Percentiles rank a stretch among this genome's conserved stretches.
Conservation (phyloP, 805 yeast species). For the Candida dendrica region DNA sequence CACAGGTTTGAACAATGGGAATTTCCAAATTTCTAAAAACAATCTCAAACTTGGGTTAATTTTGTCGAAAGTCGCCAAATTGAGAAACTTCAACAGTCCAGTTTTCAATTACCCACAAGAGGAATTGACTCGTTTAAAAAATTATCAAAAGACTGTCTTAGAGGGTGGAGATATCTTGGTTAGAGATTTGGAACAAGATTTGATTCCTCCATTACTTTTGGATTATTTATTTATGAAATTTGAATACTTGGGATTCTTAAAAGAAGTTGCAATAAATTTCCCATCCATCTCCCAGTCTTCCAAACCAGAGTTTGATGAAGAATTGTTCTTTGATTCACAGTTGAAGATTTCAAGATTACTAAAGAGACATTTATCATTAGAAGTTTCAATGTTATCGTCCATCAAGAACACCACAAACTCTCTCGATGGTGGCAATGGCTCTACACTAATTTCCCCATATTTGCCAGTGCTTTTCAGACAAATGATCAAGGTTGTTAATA, state of each 20-base stretch:
- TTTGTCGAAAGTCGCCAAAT: conserved; percentile 12
- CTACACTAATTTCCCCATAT: conserved; percentile 16
- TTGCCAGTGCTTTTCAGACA: conserved; percentile 23
- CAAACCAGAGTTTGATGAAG: conserved; percentile 19
- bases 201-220: conserved; percentile 17
- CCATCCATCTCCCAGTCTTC: conserved; percentile 1
- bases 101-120: not conserved
- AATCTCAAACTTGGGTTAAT: conserved; percentile 19
- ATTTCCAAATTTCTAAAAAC: conserved; percentile 13
- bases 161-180: not conserved
- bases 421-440: conserved; percentile 9
- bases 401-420: conserved; percentile 16
- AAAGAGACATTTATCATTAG: conserved; percentile 19
- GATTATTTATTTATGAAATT: conserved; percentile 27
- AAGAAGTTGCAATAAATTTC: conserved; percentile 22
- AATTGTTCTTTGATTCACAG: conserved; percentile 27
- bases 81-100: conserved; percentile 3
- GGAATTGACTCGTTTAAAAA: not conserved
- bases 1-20: conserved; percentile 2
- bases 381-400: conserved; percentile 6
- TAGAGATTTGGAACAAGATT: conserved; percentile 5
- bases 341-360: conserved; percentile 31
- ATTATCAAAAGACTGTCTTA: not conserved
- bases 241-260: conserved; percentile 29
- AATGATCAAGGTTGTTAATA: conserved; percentile 17